These are phyloP conservation scores for Pleurotus salmoneostramineus DNA, from an alignment of 768 basidiomycete genomes.

Conservation along the genomic window DNA sequence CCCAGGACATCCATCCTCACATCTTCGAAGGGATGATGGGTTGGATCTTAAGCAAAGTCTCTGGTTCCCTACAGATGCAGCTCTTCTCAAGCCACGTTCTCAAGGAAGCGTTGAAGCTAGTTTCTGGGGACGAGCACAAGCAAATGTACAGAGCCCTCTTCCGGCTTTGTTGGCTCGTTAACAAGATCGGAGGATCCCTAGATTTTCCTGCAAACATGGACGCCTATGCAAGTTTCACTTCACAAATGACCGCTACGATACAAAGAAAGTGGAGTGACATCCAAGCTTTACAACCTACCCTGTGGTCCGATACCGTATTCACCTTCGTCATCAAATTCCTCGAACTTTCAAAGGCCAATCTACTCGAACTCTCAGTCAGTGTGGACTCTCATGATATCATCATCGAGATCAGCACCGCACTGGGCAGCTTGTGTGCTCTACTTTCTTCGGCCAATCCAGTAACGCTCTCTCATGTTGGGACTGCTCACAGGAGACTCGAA, in stretches of 20 bases:
- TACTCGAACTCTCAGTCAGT: not conserved
- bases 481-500: not conserved
- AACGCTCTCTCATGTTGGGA: not conserved
- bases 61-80: not conserved
- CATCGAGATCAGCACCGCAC: not conserved
- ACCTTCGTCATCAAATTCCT: not conserved
- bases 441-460: constrained; percentile 3
- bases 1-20: constrained; percentile 2
- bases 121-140: not conserved
- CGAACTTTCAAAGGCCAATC: not conserved
- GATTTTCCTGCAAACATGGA: constrained; percentile 3
- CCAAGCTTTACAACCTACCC: not conserved
- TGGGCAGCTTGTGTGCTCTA: not conserved
- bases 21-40: not conserved
- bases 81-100: constrained; percentile 2
- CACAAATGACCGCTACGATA: not conserved
- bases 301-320: constrained; percentile 3
- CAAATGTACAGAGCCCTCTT: constrained; percentile 1
- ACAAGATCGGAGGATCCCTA: not conserved
- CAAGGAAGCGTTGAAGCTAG: not conserved
- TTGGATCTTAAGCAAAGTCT: not conserved
- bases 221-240: not conserved
- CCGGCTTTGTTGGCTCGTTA: not conserved
- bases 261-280: not conserved
- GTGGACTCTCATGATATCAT: not conserved